Base-by-base conservation (phyloP, 192 early-diverging fungal genomes). In the Nowakowskiella sp. region DNA sequence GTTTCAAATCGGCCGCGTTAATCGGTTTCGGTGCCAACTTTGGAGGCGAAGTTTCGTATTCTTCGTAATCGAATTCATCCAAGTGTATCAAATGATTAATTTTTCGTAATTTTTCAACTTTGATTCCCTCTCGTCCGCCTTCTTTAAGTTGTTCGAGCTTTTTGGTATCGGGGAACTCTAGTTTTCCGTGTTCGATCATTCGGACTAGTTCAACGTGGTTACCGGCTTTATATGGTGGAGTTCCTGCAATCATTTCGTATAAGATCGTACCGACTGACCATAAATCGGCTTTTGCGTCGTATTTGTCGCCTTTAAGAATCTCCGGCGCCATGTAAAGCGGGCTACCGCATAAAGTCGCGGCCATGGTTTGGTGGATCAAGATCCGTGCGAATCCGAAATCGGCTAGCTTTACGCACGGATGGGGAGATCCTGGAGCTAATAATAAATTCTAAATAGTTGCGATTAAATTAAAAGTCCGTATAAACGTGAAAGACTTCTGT, bases 331-430 rank as follows among this genome's bases (percentile, higher is more conserved):
- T 95, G 62, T 95, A 96, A 8, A 98, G 76, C 4, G 95, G 95
- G 9, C 90, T 94, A 1, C 96, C 96, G 52, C 96, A 99, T 25
- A 99, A 73, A 1, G 94, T 98, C 32, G 92, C 88, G 0, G 92
- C 94, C 49, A 99, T 64, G n/a, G 84, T 86, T 3, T 85, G 77
- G 8, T 75, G 73, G 19, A 85, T 87, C 28, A 99, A 66, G 9
- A 84, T 84, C 19, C 96, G 78, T 1, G 96, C 94, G 73, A 99
- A 99, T 7, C 96, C 96, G 70, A 99, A 99, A 64, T 99, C 96
- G 6, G 91, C 96, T 8, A 99, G 78, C 56, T 97, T 94, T 8
- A 99, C 69, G 24, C 70, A 68, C 10, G 95, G 95, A 21, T 89
- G 57, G 5, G 77, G 70, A 43, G 77, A 71, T 23, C 61, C 70